Percentiles rank a stretch among this genome's conserved stretches.
Conservation (phyloP, 139 green algal species). For the Ulvella scutata region DNA sequence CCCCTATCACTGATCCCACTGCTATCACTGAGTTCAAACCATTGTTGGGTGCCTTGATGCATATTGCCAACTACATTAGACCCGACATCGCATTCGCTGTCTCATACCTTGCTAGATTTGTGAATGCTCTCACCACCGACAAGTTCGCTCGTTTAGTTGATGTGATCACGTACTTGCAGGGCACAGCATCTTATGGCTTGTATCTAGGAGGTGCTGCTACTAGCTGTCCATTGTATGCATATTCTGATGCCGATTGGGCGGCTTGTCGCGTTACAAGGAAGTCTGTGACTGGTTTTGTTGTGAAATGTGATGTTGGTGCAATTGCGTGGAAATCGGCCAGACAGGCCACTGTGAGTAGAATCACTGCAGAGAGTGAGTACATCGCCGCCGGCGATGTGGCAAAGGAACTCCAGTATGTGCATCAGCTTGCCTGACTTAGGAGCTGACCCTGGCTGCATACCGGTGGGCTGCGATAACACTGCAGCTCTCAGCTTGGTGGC, state of each 20-base stretch:
- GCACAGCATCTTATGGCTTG: conserved; percentile 8
- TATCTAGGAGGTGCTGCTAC: not conserved
- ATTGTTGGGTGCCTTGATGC: conserved; percentile 18
- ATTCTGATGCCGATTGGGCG: conserved; percentile 26
- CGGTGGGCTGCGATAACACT: not conserved
- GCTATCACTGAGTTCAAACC: not conserved
- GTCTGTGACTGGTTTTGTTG: not conserved
- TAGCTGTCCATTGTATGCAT: conserved; percentile 15
- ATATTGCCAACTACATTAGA: conserved; percentile 12
- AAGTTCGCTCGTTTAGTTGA: conserved; percentile 17
- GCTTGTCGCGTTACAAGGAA: conserved; percentile 4
- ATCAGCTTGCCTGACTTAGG: not conserved
- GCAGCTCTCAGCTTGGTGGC: not conserved
- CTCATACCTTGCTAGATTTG: conserved; percentile 16
- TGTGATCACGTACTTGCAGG: conserved; percentile 15
- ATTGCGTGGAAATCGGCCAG: not conserved
- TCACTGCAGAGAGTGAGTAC: not conserved
- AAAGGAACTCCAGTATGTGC: not conserved
- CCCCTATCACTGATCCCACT: not conserved
- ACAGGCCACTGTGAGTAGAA: not conserved
- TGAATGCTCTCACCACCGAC: conserved; percentile 10
- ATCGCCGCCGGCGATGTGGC: not conserved
- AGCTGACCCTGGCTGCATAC: not conserved
- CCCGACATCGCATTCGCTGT: conserved; percentile 27
- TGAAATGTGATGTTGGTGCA: not conserved